Conservation (phyloP, 208 protist genomes). For the Acanthamoeba divionensis region DNA sequence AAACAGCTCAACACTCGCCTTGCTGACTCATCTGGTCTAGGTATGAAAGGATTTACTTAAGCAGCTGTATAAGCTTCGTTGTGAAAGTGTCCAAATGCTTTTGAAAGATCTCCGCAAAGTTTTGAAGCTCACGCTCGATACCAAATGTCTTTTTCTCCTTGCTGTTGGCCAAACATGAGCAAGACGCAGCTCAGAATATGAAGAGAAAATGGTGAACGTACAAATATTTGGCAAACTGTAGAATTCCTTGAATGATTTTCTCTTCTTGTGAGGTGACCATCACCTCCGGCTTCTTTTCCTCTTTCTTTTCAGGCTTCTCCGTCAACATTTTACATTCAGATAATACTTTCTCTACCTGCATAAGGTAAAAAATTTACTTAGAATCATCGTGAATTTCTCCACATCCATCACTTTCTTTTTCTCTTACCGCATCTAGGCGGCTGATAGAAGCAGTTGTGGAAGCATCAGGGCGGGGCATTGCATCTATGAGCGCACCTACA, state of each 20-base stretch:
- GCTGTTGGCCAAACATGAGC: not conserved
- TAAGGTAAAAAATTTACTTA: too few relatives aligned
- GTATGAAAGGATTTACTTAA: too few relatives aligned
- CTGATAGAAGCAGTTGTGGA: too few relatives aligned
- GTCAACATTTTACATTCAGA: not conserved
- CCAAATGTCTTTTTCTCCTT: conserved; percentile 30
- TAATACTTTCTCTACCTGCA: too few relatives aligned
- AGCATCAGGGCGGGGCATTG: not conserved
- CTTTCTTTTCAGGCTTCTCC: not conserved
- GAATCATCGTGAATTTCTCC: too few relatives aligned
- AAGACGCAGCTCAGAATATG: not conserved
- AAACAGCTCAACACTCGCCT: too few relatives aligned
- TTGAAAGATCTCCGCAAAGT: conserved; percentile 1
- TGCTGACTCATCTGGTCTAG: too few relatives aligned
- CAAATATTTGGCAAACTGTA: conserved; percentile 45
- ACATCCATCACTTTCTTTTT: too few relatives aligned
- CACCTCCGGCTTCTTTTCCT: not conserved
- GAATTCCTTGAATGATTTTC: conserved; percentile 19
- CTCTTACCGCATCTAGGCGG: too few relatives aligned
- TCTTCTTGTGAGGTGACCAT: conserved; percentile 5
- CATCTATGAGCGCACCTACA: not conserved
- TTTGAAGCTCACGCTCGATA: not conserved
- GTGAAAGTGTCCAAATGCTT: conserved; percentile 23
- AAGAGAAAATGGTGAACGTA: not conserved
- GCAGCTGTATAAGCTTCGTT: not conserved